Base-by-base conservation (phyloP, 2,329 filamentous ascomycete genomes). In the Raffaelea albimanens region DNA sequence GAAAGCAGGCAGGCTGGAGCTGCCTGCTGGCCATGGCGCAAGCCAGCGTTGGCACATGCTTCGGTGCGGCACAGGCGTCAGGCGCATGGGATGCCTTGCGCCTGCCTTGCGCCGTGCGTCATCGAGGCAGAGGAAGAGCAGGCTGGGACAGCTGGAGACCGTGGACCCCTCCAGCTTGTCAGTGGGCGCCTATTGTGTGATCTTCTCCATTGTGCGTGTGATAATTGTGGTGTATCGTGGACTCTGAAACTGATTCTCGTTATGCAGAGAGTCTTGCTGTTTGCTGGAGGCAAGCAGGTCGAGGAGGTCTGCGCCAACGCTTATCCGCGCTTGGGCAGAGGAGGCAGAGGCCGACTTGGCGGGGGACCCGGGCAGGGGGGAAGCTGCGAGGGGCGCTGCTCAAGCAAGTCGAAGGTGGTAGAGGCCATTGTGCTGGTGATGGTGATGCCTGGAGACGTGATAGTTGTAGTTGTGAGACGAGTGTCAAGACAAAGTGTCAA, bases 341-440 rank as follows among this genome's bases (percentile, higher is more conserved):
- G 75, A 63, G 79, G 79, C 46, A 82, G 75, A 65, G 79, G 79
- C 47, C 79, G 71, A 65, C 73, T 78, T 53, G 79, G 79, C 58
- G 79, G 79, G 51, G 79, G 79, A 57, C 79, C 79, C 47, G 79
- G 78, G 75, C 78, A 82, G 56, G 79, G 79, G 68, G 79, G 79
- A 55, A 83, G 76, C 60, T 82, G 77, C 57, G 78, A 80, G 53
- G 79, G 78, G 61, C 78, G 75, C 64, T 80, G 76, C 54, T 74
- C 68, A 65, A 75, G 73, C 72, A 78, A 76, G 51, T 63, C 68
- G 64, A 60, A 54, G 49, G 59, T 54, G 57, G 45, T 50, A 47
- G 52, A 52, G 45, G 51, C 52, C 47, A 54, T 51, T 50, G 50
- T 25, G 43, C 23, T 20, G 40, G 34, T 48, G 45, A 25, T 5